Base-by-base conservation (phyloP, 192 early-diverging fungal genomes). In the Podila horticola region DNA sequence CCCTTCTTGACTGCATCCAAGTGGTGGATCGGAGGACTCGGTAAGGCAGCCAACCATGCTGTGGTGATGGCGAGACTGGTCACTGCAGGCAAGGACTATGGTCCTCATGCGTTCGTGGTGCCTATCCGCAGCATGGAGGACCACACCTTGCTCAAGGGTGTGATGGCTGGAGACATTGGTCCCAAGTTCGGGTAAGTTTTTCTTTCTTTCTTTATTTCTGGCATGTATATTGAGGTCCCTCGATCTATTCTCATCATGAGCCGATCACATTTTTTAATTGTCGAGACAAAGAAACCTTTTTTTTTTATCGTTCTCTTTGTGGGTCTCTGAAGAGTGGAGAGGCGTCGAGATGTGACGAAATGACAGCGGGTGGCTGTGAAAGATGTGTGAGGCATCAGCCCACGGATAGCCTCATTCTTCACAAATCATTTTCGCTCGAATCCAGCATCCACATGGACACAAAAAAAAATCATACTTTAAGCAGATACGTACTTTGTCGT, bases 21-120 rank as follows among this genome's bases (percentile, higher is more conserved):
- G 83, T 97, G 94, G 94, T 97, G 95, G 95, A 88, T 92, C 45
- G 95, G 94, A 55, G 92, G 92, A 29, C 85, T 97, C 28, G 94
- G 94, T 67, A 90, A 92, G 55, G 90, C 90, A 9, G 90, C 91
- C 26, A 94, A 90, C 36, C 93, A 97, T 69, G 93, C 95, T 9
- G 90, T 97, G 58, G 94, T 97, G 10, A 94, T 94, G 92, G 95
- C 94, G 24, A 87, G 90, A 60, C 81, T 97, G 29, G 87, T 94
- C 59, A 87, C 93, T 28, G 79, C 82, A 45, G 94, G 94, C 72
- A 94, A 94, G 82, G 88, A 90, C 64, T 85, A 85, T 70, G 95
- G 95, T 20, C 91, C 93, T 11, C 92, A 93, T 67, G 91, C 94
- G 2, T 93, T 97, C 65, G 83, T 91, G 29, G 94, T 95, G 48